A percentile compares a stretch with the other conserved stretches of the same genome.
phyloP scores from a whole-genome alignment of 345 rosid genomes.

The Litchi chinensis region DNA sequence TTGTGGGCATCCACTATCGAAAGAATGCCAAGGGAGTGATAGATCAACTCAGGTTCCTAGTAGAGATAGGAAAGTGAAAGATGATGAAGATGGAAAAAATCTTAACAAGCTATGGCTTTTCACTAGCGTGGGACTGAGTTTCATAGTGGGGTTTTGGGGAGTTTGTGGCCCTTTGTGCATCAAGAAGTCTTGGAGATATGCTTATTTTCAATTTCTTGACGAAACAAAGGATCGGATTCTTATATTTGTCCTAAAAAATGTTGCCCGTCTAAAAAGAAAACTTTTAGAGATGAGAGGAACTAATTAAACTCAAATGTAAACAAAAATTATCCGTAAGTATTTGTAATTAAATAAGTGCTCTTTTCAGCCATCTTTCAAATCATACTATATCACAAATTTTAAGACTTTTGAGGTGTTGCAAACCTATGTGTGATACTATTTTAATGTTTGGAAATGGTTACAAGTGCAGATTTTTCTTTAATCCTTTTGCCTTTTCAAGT shows the following conservation, averaged over 20 bases:
- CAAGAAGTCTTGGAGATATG: slow-evolving; percentile 23
- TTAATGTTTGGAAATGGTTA: no score
- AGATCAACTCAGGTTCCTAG: neutral
- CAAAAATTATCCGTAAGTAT: no score
- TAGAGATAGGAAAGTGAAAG: neutral
- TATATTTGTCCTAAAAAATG: neutral
- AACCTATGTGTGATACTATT: no score
- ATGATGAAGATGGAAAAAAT: neutral
- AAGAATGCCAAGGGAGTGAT: neutral
- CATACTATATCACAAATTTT: no score
- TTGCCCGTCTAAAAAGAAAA: neutral
- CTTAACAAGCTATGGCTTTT: slow-evolving; percentile 6
- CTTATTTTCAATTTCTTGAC: neutral
- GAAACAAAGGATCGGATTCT: neutral
- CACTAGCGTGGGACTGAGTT: slow-evolving; percentile 9
- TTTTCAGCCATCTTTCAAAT: no score
- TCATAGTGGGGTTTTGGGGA: slow-evolving; percentile 13
- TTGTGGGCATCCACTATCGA: slow-evolving; percentile 25
- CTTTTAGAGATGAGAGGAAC: neutral
- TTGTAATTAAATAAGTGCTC: no score
- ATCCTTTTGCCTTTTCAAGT: no score
- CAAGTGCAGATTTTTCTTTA: no score
- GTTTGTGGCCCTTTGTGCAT: slow-evolving; percentile 22
- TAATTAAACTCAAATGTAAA: neutral
- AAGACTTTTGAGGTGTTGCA: no score